These are phyloP conservation scores for Nicotiana rustica DNA, from an alignment of 305 asterid species.

Conservation along the genomic window DNA sequence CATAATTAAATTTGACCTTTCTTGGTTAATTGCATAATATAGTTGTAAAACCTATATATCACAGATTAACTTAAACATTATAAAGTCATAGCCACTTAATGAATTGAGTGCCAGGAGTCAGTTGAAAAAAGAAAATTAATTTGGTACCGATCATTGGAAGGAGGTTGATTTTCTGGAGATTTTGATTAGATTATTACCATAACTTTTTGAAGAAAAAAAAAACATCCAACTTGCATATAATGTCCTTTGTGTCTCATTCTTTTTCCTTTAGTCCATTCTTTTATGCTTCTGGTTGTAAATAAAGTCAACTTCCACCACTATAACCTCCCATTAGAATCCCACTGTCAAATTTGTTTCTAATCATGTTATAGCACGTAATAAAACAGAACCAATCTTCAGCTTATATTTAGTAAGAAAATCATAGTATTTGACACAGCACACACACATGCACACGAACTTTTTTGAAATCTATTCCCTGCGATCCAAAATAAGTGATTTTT, in stretches of 20 bases:
- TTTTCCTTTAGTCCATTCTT: slow-evolving; percentile 27
- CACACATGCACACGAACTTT: neutral
- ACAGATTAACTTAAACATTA: no score
- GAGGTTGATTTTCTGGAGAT: slow-evolving; percentile 16
- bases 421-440: no score
- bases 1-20: no score
- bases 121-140: neutral
- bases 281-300: slow-evolving; percentile 25
- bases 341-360: slow-evolving; percentile 26
- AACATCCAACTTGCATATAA: slow-evolving; percentile 20
- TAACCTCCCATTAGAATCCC: slow-evolving; percentile 26
- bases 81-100: no score
- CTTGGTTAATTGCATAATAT: no score
- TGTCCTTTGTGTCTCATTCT: slow-evolving; percentile 32
- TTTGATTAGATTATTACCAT: neutral
- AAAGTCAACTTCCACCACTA: slow-evolving; percentile 35
- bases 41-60: no score
- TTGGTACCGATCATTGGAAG: neutral
- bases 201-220: neutral
- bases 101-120: neutral
- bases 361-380: slow-evolving; percentile 17
- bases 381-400: neutral
- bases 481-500: no score
- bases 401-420: neutral
- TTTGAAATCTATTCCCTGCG: no score